Conservation (phyloP, 2,329 filamentous ascomycete species). For the Harringtonia aguacate region DNA sequence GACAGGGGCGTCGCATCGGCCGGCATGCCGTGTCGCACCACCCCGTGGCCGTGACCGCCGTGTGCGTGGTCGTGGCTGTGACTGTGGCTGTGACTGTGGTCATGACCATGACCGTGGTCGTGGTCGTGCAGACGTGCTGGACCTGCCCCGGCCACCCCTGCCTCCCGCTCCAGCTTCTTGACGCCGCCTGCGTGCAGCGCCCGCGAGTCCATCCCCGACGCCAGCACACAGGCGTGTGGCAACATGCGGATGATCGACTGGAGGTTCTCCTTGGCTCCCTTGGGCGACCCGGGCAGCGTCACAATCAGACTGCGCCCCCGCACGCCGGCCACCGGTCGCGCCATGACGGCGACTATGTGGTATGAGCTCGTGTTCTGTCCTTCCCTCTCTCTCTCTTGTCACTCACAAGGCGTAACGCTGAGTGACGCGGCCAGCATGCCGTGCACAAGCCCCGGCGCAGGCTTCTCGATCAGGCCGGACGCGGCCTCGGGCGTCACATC, state of each 20-base stretch:
- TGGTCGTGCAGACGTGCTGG: conserved; percentile 17
- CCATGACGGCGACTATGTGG: conserved; percentile 95
- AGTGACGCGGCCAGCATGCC: conserved; percentile 84
- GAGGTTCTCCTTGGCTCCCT: conserved; percentile 89
- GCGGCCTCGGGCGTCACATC: conserved; percentile 91
- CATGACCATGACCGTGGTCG: no score
- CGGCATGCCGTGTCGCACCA: conserved; percentile 62
- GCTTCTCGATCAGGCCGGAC: conserved; percentile 66
- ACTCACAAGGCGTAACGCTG: conserved; percentile 77
- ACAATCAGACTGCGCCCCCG: conserved; percentile 72
- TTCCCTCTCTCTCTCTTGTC: no score
- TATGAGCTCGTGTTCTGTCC: no score
- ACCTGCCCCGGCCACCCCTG: conserved; percentile 42
- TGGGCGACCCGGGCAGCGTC: conserved; percentile 88
- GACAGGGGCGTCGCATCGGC: conserved; percentile 36
- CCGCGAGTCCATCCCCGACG: conserved; percentile 73
- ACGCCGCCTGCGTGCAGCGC: conserved; percentile 69
- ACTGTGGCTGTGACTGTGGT: conserved; percentile 45
- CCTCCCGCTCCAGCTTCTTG: conserved; percentile 74
- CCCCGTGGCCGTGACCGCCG: conserved; percentile 52
- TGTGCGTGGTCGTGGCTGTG: conserved; percentile 45
- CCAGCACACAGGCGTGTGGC: conserved; percentile 89
- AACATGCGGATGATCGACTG: conserved; percentile 81
- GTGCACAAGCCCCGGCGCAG: conserved; percentile 86
- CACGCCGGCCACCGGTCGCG: conserved; percentile 81